Evolutionary conservation across 257 asterid species (phyloP).

Genomic region (Petunia axillaris): DNA sequence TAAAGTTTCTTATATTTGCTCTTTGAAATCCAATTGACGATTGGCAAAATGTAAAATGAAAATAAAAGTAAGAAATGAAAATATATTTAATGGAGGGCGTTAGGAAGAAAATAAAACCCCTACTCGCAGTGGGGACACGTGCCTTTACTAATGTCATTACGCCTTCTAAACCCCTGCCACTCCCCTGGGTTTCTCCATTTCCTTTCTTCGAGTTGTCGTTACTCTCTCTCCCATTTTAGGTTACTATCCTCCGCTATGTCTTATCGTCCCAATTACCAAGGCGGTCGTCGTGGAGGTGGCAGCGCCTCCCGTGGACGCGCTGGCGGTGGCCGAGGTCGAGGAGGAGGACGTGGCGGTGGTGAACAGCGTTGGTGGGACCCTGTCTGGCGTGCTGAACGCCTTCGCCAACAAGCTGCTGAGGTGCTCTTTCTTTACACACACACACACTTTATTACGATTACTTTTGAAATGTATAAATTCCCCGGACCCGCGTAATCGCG

Average conservation of each 20-base stretch:
- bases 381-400: slow-evolving; percentile 93
- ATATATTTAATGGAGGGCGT: no score
- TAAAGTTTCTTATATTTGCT: no score
- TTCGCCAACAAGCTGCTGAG: slow-evolving; percentile 79
- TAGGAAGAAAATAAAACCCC: neutral
- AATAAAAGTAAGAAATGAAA: no score
- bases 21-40: no score
- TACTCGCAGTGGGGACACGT: neutral
- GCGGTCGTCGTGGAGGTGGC: slow-evolving; percentile 67
- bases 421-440: slow-evolving; percentile 36
- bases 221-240: slow-evolving; percentile 28
- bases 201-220: slow-evolving; percentile 26
- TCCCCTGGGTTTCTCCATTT: slow-evolving; percentile 7
- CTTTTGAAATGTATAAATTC: neutral
- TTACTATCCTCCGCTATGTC: slow-evolving; percentile 60
- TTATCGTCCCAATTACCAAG: slow-evolving; percentile 75
- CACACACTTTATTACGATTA: neutral
- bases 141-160: slow-evolving; percentile 23
- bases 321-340: slow-evolving; percentile 51
- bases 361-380: slow-evolving; percentile 99
- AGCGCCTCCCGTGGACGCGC: slow-evolving; percentile 43
- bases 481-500: no score
- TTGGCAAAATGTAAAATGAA: no score
- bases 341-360: slow-evolving; percentile 63
- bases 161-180: neutral